phyloP scores from a whole-genome alignment of 2,329 filamentous ascomycete species.

The Paecilomyces variotii region DNA sequence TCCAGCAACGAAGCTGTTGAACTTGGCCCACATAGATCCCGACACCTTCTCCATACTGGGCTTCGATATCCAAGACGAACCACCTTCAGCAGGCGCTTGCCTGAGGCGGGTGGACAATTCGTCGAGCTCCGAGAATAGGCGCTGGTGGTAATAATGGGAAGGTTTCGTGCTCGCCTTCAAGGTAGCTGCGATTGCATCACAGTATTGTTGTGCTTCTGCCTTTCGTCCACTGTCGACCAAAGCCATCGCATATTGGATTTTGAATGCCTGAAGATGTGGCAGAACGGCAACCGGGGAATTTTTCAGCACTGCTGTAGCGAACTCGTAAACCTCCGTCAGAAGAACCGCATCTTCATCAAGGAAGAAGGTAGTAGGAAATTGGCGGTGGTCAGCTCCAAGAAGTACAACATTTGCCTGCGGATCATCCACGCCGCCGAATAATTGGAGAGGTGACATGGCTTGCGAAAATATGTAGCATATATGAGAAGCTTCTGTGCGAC shows the following conservation, averaged over 20 bases:
- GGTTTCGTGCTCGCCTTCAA: conserved; percentile 74
- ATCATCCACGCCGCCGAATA: conserved; percentile 81
- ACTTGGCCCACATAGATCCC: conserved; percentile 79
- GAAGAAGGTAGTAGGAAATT: conserved; percentile 61
- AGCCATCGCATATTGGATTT: conserved; percentile 75
- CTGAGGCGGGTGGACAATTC: conserved; percentile 77
- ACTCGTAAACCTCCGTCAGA: conserved; percentile 94
- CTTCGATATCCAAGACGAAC: conserved; percentile 84
- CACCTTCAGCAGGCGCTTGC: conserved; percentile 73
- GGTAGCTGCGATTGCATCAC: conserved; percentile 68
- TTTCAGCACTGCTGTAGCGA: conserved; percentile 65
- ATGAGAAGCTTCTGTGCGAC: conserved; percentile 82
- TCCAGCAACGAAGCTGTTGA: conserved; percentile 93
- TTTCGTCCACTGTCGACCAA: conserved; percentile 77
- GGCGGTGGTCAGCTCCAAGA: conserved; percentile 73
- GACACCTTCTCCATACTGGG: conserved; percentile 95
- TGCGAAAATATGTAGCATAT: conserved; percentile 88
- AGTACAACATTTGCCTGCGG: conserved; percentile 69
- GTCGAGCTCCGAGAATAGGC: conserved; percentile 68
- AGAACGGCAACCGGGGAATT: conserved; percentile 50
- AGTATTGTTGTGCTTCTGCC: conserved; percentile 82
- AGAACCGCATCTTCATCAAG: conserved; percentile 80
- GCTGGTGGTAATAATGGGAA: conserved; percentile 76
- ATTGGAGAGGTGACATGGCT: conserved; percentile 40
- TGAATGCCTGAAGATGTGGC: conserved; percentile 84